Evolutionary conservation across 371 early-diverging fungal species (phyloP), one percentile per base, ranked within the genome.

Genomic region (Rhizopus arrhizus): DNA sequence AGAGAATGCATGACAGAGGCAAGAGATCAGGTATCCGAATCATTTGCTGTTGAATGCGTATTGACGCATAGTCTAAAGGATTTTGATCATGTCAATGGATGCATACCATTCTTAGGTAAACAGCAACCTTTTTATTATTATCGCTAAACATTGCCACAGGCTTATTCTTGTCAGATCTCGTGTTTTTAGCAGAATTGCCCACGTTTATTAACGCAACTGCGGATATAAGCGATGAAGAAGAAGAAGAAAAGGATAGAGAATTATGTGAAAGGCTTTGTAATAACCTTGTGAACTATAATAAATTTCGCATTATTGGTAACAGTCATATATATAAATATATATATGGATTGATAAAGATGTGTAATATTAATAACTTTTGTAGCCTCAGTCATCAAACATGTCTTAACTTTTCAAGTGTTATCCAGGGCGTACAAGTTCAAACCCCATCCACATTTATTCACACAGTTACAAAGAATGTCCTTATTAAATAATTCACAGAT

Each of bases 101-200:
- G 84, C 54, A 82, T 87, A 31, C 86, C 85, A 0, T 85, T 86
- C 62, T 62, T 86, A 12, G 85, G 85, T 82, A 73, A 58, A 59
- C 22, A 22, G 22, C 22, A 22, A 13, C 31, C 3, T 48, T 48
- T 29, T 22, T 28, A 3, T 15, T 43, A 13, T 43, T 43, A 6
- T 43, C 2, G 15, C 43, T 15, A 36, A 36, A 36, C 36, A 9
- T 36, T 36, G 9, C 11, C 9, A 9, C 58, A 73, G 85, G 81
- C 3, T 69, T 89, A 2, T 89, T 85, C 64, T 63, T 89, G 9
- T 86, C 87, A 2, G 89, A 89, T 63, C 73, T 89, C 28, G 72
- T 86, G 2, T 86, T 78, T 66, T 83, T 87, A 58, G 76, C 84
- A 4, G 88, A 89, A 59, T 56, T 85, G 4, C 84, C 87, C 1